Evolutionary conservation across 2,329 filamentous ascomycete species (phyloP).

Genomic region (Pseudophaeomoniella oleicola): DNA sequence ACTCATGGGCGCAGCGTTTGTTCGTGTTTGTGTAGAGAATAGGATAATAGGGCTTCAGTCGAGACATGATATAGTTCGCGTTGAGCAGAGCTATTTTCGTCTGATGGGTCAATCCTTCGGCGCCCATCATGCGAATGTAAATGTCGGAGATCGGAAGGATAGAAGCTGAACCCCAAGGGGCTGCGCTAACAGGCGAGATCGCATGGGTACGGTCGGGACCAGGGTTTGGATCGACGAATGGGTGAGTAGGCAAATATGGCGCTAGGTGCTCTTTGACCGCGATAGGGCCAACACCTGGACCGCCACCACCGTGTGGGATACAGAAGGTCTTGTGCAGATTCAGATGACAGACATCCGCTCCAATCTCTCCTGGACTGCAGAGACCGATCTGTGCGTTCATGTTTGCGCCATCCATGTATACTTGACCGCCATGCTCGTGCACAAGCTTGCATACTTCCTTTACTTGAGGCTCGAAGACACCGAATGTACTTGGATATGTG

Average conservation of each 20-base stretch:
- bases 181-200: conserved; percentile 63
- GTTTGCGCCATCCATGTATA: conserved; percentile 98
- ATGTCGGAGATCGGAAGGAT: conserved; percentile 91
- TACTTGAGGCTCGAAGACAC: conserved; percentile 82
- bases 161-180: conserved; percentile 74
- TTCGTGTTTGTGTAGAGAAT: conserved; percentile 89
- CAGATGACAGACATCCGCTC: conserved; percentile 90
- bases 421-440: conserved; percentile 76
- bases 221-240: conserved; percentile 32
- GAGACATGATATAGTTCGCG: conserved; percentile 89
- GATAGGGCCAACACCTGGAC: conserved; percentile 85
- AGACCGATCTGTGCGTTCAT: conserved; percentile 97
- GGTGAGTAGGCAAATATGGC: conserved; percentile 61
- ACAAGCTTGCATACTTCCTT: conserved; percentile 76
- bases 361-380: conserved; percentile 87
- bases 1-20: conserved; percentile 87
- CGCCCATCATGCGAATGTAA: conserved; percentile 89
- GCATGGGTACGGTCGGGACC: conserved; percentile 20
- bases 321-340: conserved; percentile 99
- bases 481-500: conserved; percentile 89
- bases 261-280: conserved; percentile 73
- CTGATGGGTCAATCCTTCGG: conserved; percentile 67
- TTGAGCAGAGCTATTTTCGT: conserved; percentile 90
- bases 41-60: conserved; percentile 70
- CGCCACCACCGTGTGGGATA: conserved; percentile 89